These are phyloP conservation scores for Polygonum aviculare DNA, from an alignment of 148 eudicot species.

Conservation along the genomic window DNA sequence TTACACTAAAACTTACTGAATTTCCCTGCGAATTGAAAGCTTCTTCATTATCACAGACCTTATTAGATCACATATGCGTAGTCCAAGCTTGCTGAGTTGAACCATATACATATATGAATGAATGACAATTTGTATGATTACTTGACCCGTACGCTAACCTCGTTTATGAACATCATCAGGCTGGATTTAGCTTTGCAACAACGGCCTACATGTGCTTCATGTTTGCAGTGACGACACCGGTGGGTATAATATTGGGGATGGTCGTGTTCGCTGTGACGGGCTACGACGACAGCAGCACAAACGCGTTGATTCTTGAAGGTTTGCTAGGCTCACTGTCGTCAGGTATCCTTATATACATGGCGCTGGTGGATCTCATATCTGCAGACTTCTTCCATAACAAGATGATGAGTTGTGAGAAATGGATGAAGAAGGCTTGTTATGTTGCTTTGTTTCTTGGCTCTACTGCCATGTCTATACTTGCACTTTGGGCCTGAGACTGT, in stretches of 20 bases:
- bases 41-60: neutral
- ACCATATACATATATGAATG: neutral
- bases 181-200: conserved; percentile 60
- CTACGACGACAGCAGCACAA: conserved; percentile 58
- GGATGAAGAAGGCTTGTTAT: conserved; percentile 62
- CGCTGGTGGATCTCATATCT: conserved; percentile 66
- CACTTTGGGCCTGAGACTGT: conserved; percentile 62
- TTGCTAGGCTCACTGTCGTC: conserved; percentile 70
- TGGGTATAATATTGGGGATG: conserved; percentile 68
- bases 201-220: conserved; percentile 81
- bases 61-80: neutral
- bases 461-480: conserved; percentile 74
- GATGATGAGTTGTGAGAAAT: conserved; percentile 49
- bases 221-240: conserved; percentile 77
- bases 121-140: neutral
- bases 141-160: neutral
- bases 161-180: conserved; percentile 28
- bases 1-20: too few relatives aligned
- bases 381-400: conserved; percentile 80
- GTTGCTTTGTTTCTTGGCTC: conserved; percentile 70
- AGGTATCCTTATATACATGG: conserved; percentile 85
- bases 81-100: neutral
- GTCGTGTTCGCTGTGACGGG: conserved; percentile 55
- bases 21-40: neutral
- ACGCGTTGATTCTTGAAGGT: conserved; percentile 70